Percentiles rank a stretch among this genome's conserved stretches.
phyloP scores from a whole-genome alignment of 345 rosid species.

The Murraya paniculata region DNA sequence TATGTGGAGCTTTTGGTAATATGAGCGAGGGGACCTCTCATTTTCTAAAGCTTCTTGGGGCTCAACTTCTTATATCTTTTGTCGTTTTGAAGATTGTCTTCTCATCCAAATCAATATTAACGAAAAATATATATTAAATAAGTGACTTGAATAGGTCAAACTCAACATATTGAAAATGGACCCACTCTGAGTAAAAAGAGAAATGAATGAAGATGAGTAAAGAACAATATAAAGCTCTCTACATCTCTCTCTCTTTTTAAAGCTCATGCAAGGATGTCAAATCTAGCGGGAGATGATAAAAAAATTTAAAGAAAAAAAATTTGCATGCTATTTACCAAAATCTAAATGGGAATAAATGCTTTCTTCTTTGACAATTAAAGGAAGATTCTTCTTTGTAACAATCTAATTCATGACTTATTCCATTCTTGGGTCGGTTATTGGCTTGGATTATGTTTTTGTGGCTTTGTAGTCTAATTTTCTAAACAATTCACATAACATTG shows the following conservation, averaged over 20 bases:
- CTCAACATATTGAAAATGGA: constrained; percentile 9
- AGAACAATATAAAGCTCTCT: constrained; percentile 1
- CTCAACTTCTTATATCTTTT: constrained; percentile 53
- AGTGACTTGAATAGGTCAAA: constrained; percentile 21
- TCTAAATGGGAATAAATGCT: constrained; percentile 61
- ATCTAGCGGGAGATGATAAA: constrained; percentile 16
- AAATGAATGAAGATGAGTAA: constrained; percentile 20
- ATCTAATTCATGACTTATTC: constrained; percentile 4
- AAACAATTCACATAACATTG: neutral
- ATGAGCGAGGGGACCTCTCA: constrained; percentile 48
- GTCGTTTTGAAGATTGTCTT: constrained; percentile 81
- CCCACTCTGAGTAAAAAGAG: constrained; percentile 22
- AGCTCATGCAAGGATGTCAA: constrained; percentile 21
- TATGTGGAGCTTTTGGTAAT: constrained; percentile 33
- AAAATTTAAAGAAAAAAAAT: neutral
- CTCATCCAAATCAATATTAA: constrained; percentile 18
- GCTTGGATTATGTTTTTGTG: neutral
- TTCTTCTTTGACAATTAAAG: constrained; percentile 78
- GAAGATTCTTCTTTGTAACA: constrained; percentile 33
- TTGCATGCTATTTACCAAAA: constrained; percentile 23
- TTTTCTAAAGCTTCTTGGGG: constrained; percentile 47
- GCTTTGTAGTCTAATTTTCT: neutral
- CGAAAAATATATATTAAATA: neutral
- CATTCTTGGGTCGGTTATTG: constrained; percentile 9
- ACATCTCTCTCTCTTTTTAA: constrained; percentile 8